phyloP scores from a whole-genome alignment of 2,329 filamentous ascomycete species.

The Lecanicillium sp. region DNA sequence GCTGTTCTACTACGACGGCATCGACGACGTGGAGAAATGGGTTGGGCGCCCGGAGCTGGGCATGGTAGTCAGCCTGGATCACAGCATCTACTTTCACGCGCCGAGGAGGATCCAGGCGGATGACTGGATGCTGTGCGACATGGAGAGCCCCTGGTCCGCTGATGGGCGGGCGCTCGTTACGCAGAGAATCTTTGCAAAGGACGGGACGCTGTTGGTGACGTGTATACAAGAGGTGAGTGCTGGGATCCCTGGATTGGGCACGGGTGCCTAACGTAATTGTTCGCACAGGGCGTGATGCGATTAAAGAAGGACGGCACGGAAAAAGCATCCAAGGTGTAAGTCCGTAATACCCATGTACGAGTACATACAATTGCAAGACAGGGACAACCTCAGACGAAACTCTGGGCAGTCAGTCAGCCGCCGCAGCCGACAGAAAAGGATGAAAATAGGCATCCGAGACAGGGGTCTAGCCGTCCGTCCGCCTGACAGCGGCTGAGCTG shows the following conservation, averaged over 20 bases:
- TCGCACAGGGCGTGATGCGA: conserved; percentile 31
- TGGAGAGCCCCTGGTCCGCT: conserved; percentile 72
- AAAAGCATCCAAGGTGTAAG: conserved; percentile 24
- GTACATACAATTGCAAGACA: no score
- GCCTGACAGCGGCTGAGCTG: no score
- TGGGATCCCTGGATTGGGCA: no score
- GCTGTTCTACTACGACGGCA: conserved; percentile 34
- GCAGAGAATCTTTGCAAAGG: conserved; percentile 63
- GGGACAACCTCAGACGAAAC: no score
- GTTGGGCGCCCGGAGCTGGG: conserved; percentile 52
- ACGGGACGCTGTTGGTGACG: conserved; percentile 67
- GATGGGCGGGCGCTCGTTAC: conserved; percentile 71
- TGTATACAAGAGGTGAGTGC: conserved; percentile 70
- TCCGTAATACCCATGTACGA: no score
- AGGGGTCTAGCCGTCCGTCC: no score
- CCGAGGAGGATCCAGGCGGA: conserved; percentile 50
- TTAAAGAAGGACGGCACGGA: conserved; percentile 35
- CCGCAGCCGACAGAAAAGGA: no score
- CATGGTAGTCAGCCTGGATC: conserved; percentile 82
- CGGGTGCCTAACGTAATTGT: no score
- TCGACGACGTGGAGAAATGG: conserved; percentile 37
- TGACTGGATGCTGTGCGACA: conserved; percentile 77
- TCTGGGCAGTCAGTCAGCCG: no score
- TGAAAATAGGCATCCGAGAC: no score
- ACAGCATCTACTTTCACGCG: conserved; percentile 62